phyloP scores from a whole-genome alignment of 2,329 filamentous ascomycete genomes.

The Coniochaeta ligniaria region DNA sequence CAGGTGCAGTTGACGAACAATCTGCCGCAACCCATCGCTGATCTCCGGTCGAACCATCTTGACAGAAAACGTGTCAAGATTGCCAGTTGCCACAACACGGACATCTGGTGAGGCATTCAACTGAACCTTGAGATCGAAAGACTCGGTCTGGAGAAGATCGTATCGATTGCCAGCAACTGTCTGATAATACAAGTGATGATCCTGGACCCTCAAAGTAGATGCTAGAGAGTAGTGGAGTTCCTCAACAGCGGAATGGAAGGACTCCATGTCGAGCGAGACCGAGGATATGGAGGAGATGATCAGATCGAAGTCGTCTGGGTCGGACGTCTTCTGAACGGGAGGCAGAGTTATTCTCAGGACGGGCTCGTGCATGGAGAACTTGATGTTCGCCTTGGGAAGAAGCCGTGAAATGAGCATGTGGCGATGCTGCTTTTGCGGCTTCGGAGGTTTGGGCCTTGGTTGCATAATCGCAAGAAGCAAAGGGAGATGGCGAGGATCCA shows the following conservation, averaged over 20 bases:
- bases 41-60: constrained; percentile 91
- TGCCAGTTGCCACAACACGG: constrained; percentile 71
- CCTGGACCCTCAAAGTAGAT: constrained; percentile 74
- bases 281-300: constrained; percentile 95
- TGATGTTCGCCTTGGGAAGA: constrained; percentile 87
- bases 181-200: constrained; percentile 91
- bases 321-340: constrained; percentile 57
- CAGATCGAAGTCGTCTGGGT: constrained; percentile 81
- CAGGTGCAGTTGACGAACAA: constrained; percentile 73
- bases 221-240: constrained; percentile 82
- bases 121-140: constrained; percentile 78
- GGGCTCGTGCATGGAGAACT: constrained; percentile 93
- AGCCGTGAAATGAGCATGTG: constrained; percentile 80
- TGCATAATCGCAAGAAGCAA: constrained; percentile 72
- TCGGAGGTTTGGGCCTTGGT: constrained; percentile 36
- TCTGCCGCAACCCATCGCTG: constrained; percentile 84
- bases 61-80: constrained; percentile 77
- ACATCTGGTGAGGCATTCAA: constrained; percentile 81
- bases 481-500: constrained; percentile 87
- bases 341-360: constrained; percentile 86
- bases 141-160: constrained; percentile 81
- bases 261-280: constrained; percentile 86
- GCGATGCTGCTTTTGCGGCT: constrained; percentile 36
- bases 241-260: constrained; percentile 81
- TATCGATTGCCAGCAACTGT: constrained; percentile 76